Evolutionary conservation across 108 stramenopile genomes (phyloP).

Genomic region (Fistulifera solaris): DNA sequence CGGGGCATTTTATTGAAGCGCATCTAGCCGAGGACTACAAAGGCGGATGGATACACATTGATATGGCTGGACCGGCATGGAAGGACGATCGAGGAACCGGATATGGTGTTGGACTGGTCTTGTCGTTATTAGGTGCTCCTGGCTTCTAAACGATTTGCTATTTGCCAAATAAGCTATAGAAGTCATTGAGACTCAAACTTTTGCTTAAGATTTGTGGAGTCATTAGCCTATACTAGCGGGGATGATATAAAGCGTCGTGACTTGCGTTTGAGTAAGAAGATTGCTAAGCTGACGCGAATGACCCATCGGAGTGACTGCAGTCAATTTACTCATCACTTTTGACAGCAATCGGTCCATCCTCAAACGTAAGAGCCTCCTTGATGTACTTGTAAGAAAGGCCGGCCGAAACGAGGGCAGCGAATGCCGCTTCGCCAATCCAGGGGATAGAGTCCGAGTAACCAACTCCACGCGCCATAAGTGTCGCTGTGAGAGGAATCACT

Average conservation of each 20-base stretch:
- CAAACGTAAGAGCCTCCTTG: conserved; percentile 63
- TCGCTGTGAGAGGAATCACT: conserved; percentile 42
- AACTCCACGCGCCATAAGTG: conserved; percentile 51
- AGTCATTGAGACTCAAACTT: too few relatives aligned
- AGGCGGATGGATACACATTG: conserved; percentile 83
- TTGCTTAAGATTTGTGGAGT: too few relatives aligned
- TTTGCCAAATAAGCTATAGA: too few relatives aligned
- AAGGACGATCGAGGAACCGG: conserved; percentile 57
- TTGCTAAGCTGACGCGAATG: too few relatives aligned
- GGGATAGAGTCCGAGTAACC: conserved; percentile 30
- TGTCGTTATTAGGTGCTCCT: conserved; percentile 17
- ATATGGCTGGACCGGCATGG: conserved; percentile 72
- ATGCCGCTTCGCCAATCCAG: conserved; percentile 35
- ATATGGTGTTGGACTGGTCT: conserved; percentile 73
- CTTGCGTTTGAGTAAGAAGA: too few relatives aligned
- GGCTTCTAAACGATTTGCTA: conserved; percentile 1
- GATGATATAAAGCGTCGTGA: too few relatives aligned
- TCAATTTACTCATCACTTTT: too few relatives aligned
- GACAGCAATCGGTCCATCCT: conserved; percentile 24
- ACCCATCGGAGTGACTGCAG: too few relatives aligned
- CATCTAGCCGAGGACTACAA: conserved; percentile 49
- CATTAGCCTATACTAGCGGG: too few relatives aligned
- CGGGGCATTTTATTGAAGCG: conserved; percentile 83
- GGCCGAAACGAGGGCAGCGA: conserved; percentile 21
- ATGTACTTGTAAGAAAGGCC: conserved; percentile 60